A percentile compares a stretch with the other conserved stretches of the same genome.
phyloP scores from a whole-genome alignment of 169 alveolate species.

The Plasmodium coatneyi region DNA sequence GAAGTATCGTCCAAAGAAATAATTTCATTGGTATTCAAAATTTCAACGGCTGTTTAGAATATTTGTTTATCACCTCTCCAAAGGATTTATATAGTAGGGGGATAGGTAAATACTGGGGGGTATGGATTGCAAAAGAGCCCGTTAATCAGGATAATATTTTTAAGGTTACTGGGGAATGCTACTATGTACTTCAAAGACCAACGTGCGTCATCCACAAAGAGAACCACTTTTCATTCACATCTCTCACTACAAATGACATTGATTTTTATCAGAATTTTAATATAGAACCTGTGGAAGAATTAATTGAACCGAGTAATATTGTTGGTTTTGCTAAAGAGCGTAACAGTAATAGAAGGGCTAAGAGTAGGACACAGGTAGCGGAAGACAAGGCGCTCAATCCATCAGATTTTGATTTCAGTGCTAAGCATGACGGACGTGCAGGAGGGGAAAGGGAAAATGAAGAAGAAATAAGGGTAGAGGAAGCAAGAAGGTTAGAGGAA shows the following conservation, averaged over 20 bases:
- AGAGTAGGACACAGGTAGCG: background rate
- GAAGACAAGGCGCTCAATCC: background rate
- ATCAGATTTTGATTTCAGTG: background rate
- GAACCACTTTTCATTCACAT: conserved; percentile 62
- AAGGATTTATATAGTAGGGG: background rate
- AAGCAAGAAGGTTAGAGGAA: conserved; percentile 1
- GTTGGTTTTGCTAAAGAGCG: background rate
- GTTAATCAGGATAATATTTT: conserved; percentile 17
- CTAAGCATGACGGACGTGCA: background rate
- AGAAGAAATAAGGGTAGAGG: background rate
- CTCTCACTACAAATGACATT: conserved; percentile 56
- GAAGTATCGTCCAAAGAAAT: conserved; percentile 5
- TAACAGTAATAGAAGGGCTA: background rate
- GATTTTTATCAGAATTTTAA: conserved; percentile 36
- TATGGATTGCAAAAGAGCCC: conserved; percentile 30
- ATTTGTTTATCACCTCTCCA: conserved; percentile 20
- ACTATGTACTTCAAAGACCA: conserved; percentile 43
- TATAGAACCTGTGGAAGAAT: conserved; percentile 21
- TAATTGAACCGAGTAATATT: background rate
- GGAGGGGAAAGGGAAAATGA: background rate
- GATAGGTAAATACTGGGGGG: conserved; percentile 17
- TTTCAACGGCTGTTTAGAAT: conserved; percentile 44
- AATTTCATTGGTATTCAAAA: background rate
- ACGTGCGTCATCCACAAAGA: conserved; percentile 58
- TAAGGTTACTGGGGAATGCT: conserved; percentile 25